A percentile compares a stretch with the other conserved stretches of the same genome.
Evolutionary conservation across 257 asterid species (phyloP).

Genomic region (Gardenia jasminoides): DNA sequence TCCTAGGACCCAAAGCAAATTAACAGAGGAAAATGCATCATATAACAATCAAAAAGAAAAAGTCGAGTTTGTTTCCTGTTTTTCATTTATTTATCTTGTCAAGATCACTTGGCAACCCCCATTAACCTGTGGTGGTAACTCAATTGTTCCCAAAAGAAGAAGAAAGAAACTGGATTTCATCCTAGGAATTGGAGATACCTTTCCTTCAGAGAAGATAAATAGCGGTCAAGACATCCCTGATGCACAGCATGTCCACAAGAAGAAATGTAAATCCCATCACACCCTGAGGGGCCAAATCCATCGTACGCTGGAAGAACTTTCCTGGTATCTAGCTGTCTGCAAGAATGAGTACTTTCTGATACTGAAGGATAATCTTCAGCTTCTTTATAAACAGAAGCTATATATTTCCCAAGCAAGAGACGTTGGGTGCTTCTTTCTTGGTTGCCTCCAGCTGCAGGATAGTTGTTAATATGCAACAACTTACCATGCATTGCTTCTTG

Average conservation of each 20-base stretch:
- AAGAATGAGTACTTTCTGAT: conserved; percentile 43
- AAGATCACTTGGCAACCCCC: neutral
- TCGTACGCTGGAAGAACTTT: conserved; percentile 39
- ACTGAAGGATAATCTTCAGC: conserved; percentile 53
- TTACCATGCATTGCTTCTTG: conserved; percentile 39
- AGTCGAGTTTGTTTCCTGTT: neutral
- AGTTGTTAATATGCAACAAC: conserved; percentile 26
- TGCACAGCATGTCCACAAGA: conserved; percentile 99
- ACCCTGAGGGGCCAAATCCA: conserved; percentile 62
- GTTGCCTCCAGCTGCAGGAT: conserved; percentile 33
- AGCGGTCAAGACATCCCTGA: conserved; percentile 94
- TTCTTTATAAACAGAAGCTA: conserved; percentile 69
- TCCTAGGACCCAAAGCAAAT: neutral
- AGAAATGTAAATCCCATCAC: conserved; percentile 82
- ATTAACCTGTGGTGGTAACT: neutral
- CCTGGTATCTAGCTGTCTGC: conserved; percentile 37
- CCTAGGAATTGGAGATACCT: conserved; percentile 45
- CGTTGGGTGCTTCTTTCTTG: conserved; percentile 37
- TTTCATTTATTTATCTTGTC: neutral
- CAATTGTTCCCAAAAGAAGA: neutral
- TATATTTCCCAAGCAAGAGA: conserved; percentile 77
- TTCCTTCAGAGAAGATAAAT: conserved; percentile 81
- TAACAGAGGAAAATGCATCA: neutral
- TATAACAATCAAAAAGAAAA: neutral
- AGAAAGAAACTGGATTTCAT: neutral